phyloP scores from a whole-genome alignment of 1,284 basidiomycete species.

The Sporisorium reilianum region DNA sequence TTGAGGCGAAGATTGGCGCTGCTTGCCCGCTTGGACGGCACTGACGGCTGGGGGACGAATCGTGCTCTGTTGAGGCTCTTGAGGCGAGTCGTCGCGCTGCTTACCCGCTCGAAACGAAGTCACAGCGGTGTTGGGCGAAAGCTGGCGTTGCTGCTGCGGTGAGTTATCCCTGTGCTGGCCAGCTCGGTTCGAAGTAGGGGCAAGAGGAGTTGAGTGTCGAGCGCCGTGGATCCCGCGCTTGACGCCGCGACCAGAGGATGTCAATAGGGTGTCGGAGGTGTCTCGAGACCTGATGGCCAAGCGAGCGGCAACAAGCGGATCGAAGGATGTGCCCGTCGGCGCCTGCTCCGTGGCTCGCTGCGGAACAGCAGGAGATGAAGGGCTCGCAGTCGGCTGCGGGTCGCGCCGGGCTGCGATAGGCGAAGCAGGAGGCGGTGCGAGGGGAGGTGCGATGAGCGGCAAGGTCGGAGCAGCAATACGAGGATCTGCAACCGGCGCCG shows the following conservation, averaged over 20 bases:
- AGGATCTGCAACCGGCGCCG: not conserved
- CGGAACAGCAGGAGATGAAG: not conserved
- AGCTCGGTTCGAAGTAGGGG: not conserved
- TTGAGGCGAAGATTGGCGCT: not conserved
- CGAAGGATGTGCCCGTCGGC: not conserved
- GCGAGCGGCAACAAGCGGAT: constrained; percentile 12
- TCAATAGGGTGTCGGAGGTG: not conserved
- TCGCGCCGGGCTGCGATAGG: not conserved
- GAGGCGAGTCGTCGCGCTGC: too few species aligned
- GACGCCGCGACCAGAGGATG: not conserved
- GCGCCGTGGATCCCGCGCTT: not conserved
- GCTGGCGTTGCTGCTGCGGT: not conserved
- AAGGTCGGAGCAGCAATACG: not conserved
- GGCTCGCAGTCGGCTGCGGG: not conserved
- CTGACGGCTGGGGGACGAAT: not conserved
- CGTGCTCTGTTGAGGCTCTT: too few species aligned
- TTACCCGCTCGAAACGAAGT: too few species aligned
- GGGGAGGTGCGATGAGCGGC: not conserved
- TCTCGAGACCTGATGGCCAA: not conserved
- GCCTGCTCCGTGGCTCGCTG: not conserved
- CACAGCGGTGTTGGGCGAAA: too few species aligned
- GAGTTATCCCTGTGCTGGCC: not conserved
- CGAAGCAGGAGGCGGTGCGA: not conserved
- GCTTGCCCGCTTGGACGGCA: not conserved
- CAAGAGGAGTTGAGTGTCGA: not conserved